A percentile compares a stretch with the other conserved stretches of the same genome.
Conservation (phyloP, 2,329 filamentous ascomycete genomes). For the Neoascochyta sp. region DNA sequence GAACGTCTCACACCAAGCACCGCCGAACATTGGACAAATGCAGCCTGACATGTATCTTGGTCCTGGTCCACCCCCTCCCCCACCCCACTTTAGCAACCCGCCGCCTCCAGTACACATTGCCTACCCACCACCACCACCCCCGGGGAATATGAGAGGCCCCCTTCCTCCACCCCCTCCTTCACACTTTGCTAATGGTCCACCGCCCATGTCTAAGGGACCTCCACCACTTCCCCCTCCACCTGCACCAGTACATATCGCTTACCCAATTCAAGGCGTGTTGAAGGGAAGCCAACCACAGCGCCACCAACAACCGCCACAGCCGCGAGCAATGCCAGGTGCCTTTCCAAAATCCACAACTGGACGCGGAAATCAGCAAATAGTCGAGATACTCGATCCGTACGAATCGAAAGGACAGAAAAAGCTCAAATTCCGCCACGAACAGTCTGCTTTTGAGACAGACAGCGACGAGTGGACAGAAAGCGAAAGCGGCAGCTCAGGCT, state of each 20-base stretch:
- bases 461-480: conserved; percentile 15
- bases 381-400: conserved; percentile 9
- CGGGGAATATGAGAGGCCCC: neutral
- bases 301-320: conserved; percentile 5
- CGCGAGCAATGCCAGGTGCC: conserved; percentile 14
- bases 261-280: too few relatives aligned
- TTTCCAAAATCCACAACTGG: conserved; percentile 13
- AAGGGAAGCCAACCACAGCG: too few relatives aligned
- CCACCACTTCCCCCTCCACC: conserved; percentile 3
- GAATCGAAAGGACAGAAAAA: conserved; percentile 15
- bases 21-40: too few relatives aligned
- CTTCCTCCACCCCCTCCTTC: conserved; percentile 4
- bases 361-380: too few relatives aligned
- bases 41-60: too few relatives aligned
- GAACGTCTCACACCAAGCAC: too few relatives aligned
- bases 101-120: too few relatives aligned
- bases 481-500: conserved; percentile 14
- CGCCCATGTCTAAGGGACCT: neutral
- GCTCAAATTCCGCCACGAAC: conserved; percentile 6
- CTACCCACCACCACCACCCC: too few relatives aligned
- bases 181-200: conserved; percentile 1
- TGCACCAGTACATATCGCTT: too few relatives aligned
- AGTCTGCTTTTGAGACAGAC: conserved; percentile 13
- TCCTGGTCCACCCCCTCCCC: too few relatives aligned
- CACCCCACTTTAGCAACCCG: too few relatives aligned